Conservation (phyloP, 139 green algal species). For the Chlorella sp. region DNA sequence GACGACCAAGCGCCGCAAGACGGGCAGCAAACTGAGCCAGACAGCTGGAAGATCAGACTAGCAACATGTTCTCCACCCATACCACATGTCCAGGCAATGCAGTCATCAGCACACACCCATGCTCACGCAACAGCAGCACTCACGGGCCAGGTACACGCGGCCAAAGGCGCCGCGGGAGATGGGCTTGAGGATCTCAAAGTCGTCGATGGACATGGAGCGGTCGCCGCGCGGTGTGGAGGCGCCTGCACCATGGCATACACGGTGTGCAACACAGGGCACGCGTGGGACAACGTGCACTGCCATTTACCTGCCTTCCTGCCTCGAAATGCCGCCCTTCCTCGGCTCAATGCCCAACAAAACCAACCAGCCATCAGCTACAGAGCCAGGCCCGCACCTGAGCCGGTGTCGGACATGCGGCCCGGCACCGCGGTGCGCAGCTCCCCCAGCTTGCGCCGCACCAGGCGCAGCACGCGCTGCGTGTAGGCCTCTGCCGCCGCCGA, state of each 20-base stretch:
- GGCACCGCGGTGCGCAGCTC: constrained; percentile 44
- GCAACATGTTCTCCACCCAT: too few species aligned
- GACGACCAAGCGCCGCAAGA: too few species aligned
- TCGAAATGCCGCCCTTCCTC: not conserved
- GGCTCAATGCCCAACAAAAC: not conserved
- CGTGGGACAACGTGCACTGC: not conserved
- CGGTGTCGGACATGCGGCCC: constrained; percentile 20
- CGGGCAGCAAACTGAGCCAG: too few species aligned
- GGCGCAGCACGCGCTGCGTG: constrained; percentile 41
- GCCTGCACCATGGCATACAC: constrained; percentile 22
- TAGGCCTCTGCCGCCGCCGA: constrained; percentile 45
- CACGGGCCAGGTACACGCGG: constrained; percentile 88
- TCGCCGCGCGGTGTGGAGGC: constrained; percentile 30
- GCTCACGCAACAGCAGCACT: not conserved
- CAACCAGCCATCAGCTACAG: too few species aligned
- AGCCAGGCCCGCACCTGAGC: constrained; percentile 19
- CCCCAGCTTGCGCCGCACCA: constrained; percentile 63
- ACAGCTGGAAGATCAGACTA: too few species aligned
- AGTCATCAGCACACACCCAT: too few species aligned
- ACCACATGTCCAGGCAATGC: too few species aligned
- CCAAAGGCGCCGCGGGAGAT: constrained; percentile 94
- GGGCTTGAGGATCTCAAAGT: constrained; percentile 97
- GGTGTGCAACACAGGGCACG: too few species aligned
- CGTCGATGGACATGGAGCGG: constrained; percentile 70
- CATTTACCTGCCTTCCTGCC: not conserved